phyloP scores from a whole-genome alignment of 768 basidiomycete genomes.

The Leccinellum luteum region DNA sequence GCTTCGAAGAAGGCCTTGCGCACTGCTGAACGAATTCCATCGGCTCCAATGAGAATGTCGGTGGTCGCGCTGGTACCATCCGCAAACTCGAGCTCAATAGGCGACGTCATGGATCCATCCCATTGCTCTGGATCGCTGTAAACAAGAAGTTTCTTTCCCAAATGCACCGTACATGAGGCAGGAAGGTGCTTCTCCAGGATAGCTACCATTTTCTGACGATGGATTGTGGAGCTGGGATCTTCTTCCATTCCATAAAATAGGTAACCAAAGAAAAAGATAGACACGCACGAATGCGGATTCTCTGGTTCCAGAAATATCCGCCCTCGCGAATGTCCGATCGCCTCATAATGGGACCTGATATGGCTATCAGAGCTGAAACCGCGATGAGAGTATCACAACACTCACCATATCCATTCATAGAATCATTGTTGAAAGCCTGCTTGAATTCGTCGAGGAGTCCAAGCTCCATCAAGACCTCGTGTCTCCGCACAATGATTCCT shows the following conservation, averaged over 20 bases:
- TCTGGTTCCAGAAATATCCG: conserved; percentile 28
- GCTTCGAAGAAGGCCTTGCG: too few relatives aligned
- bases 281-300: conserved; percentile 18
- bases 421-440: conserved; percentile 12
- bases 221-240: conserved; percentile 13
- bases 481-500: conserved; percentile 45
- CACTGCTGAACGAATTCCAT: too few relatives aligned
- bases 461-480: conserved; percentile 41
- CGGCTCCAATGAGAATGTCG: too few relatives aligned
- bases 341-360: conserved; percentile 1
- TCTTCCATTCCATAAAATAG: neutral
- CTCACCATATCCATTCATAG: conserved; percentile 16
- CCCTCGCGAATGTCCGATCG: conserved; percentile 33
- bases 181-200: conserved; percentile 19
- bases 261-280: neutral
- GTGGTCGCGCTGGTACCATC: conserved; percentile 27
- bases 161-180: conserved; percentile 13
- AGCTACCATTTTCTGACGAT: conserved; percentile 21
- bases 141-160: conserved; percentile 16
- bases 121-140: conserved; percentile 11
- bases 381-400: neutral
- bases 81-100: conserved; percentile 12
- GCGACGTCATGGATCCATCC: conserved; percentile 26
- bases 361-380: neutral
- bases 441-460: conserved; percentile 38